These are phyloP conservation scores for Rhodotorula sp. DNA, from an alignment of 1,284 basidiomycete species.

Conservation along the genomic window DNA sequence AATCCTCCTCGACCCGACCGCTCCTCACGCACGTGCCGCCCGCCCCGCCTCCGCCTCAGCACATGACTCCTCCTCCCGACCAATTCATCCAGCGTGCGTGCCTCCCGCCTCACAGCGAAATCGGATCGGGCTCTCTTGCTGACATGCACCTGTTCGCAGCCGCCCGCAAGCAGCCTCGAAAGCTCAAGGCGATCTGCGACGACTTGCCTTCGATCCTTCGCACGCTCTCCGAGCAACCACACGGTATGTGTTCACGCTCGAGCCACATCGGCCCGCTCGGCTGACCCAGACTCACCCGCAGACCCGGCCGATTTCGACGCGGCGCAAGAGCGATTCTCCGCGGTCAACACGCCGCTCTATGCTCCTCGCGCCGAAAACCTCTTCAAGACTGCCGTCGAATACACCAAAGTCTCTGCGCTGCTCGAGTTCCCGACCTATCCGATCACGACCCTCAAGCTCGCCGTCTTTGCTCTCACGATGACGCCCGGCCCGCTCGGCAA, in stretches of 20 bases:
- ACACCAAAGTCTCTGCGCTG: constrained; percentile 28
- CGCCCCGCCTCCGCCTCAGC: neutral
- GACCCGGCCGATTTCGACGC: constrained; percentile 20
- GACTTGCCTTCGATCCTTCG: neutral
- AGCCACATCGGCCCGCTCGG: neutral
- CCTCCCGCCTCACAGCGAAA: too few species aligned
- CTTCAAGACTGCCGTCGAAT: constrained; percentile 15
- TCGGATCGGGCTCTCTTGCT: neutral
- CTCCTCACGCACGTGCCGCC: constrained; percentile 10
- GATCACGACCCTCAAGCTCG: constrained; percentile 27
- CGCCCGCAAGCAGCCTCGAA: neutral
- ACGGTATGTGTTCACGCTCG: neutral
- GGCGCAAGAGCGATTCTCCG: constrained; percentile 20
- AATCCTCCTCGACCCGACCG: constrained; percentile 2
- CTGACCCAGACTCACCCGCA: neutral
- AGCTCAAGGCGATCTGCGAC: constrained; percentile 1
- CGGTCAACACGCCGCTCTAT: constrained; percentile 18
- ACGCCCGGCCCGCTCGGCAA: constrained; percentile 31
- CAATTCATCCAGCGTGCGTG: constrained; percentile 14
- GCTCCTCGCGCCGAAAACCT: constrained; percentile 15
- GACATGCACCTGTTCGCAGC: neutral
- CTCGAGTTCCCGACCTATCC: constrained; percentile 33
- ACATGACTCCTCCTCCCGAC: constrained; percentile 7
- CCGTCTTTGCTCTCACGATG: constrained; percentile 25
- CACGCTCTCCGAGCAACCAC: neutral